These are phyloP conservation scores for Rachicladosporium sp. DNA, from an alignment of 2,329 filamentous ascomycete genomes.

Conservation along the genomic window DNA sequence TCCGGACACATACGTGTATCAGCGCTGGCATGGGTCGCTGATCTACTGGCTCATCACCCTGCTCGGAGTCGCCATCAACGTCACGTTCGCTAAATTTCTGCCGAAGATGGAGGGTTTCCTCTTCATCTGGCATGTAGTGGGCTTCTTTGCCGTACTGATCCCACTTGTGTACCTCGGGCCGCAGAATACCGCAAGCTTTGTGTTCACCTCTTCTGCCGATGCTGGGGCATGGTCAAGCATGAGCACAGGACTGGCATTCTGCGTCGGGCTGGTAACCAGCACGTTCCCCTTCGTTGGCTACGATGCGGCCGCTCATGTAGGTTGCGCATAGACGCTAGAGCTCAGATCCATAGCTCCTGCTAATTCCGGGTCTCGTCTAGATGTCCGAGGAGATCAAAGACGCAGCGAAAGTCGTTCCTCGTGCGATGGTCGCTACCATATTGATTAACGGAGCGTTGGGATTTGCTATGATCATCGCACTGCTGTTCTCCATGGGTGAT, in stretches of 20 bases:
- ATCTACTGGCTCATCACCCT: slow-evolving; percentile 18
- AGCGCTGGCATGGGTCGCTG: slow-evolving; percentile 36
- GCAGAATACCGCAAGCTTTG: slow-evolving; percentile 36
- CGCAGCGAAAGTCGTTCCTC: slow-evolving; percentile 28
- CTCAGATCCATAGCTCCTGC: too few species aligned
- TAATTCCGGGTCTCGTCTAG: too few species aligned
- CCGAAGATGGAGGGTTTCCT: slow-evolving; percentile 32
- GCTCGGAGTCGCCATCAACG: slow-evolving; percentile 29
- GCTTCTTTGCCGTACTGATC: slow-evolving; percentile 40
- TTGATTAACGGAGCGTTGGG: slow-evolving; percentile 34
- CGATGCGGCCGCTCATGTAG: slow-evolving; percentile 1
- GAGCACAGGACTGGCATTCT: slow-evolving; percentile 27
- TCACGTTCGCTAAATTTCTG: slow-evolving; percentile 27
- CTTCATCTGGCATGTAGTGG: slow-evolving; percentile 36
- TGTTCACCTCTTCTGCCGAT: slow-evolving; percentile 25
- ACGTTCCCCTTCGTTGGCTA: slow-evolving; percentile 5
- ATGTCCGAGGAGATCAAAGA: slow-evolving; percentile 15
- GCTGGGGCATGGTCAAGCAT: slow-evolving; percentile 30
- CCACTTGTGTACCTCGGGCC: slow-evolving; percentile 33
- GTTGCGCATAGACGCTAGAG: too few species aligned
- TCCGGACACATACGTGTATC: slow-evolving; percentile 18
- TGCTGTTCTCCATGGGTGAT: slow-evolving; percentile 29
- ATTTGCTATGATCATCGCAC: slow-evolving; percentile 28
- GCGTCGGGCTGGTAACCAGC: slow-evolving; percentile 25
- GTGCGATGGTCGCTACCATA: slow-evolving; percentile 32